Evolutionary conservation across 306 rosid genomes (phyloP), one percentile per base, ranked within the genome.

Genomic region (Urtica urens): DNA sequence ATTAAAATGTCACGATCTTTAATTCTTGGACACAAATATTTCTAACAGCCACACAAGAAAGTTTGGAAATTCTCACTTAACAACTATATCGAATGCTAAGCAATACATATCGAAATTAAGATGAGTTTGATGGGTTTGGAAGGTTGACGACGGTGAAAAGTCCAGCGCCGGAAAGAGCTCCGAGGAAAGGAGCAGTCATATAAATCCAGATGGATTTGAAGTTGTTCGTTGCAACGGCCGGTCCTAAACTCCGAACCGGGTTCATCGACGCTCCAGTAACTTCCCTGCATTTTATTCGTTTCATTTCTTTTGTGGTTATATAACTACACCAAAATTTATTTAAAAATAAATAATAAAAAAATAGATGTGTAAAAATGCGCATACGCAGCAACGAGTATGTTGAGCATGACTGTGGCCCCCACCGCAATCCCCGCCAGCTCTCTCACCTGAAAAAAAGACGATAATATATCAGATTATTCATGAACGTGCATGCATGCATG

Each of bases 381-480:
- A 40, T 87, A 87, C 96, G 87, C 96, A 21, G 96, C 93, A n/a
- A 80, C 68, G 59, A 83, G 94, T 12, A 87, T 68, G 53, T 83
- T 87, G 59, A 80, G 83, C 94, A 83, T 87, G 10, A 87, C 96
- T 2, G 85, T 83, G 2, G 87, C 96, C 49, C 96, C 94, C 14
- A 83, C 94, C 1, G 94, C 93, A 51, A 87, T 75, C 67, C 93
- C 96, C 3, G 87, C 96, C 23, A 83, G 61, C 63, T 78, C 94
- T 27, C 94, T 93, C 37, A 83, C 93, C 94, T 87, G 71, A 69
- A 56, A n/a, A n/a, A n/a, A n/a, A n/a, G n/a, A n/a, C n/a, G n/a
- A n/a, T n/a, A n/a, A n/a, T n/a, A n/a, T n/a, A n/a, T n/a, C n/a
- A n/a, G n/a, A n/a, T n/a, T n/a, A n/a, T n/a, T n/a, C n/a, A n/a